Percentiles rank a stretch among this genome's conserved stretches.
phyloP scores from a whole-genome alignment of 1,284 basidiomycete genomes.

The Microstroma glucosiphilum region DNA sequence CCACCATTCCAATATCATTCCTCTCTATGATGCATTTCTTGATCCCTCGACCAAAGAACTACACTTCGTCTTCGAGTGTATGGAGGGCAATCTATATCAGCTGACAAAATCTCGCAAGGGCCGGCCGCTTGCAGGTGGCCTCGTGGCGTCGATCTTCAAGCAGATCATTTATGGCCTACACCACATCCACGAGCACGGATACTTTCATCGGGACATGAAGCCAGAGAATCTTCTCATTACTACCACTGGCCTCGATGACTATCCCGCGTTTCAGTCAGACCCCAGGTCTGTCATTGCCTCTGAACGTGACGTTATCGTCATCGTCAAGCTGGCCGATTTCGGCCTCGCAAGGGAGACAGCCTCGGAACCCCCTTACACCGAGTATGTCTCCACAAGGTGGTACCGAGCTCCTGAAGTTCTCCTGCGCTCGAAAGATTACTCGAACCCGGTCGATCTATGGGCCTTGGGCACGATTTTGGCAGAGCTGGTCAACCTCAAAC shows the following conservation, averaged over 20 bases:
- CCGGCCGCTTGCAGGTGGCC: constrained; percentile 83
- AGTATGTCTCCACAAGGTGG: constrained; percentile 98
- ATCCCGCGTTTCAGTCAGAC: constrained; percentile 56
- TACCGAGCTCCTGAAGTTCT: constrained; percentile 97
- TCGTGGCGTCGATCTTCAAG: constrained; percentile 87
- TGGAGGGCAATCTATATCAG: constrained; percentile 99
- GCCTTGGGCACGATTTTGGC: constrained; percentile 96
- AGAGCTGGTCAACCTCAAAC: constrained; percentile 88
- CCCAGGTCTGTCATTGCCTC: constrained; percentile 26
- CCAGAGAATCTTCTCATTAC: constrained; percentile 99
- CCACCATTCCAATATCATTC: constrained; percentile 93
- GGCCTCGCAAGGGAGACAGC: constrained; percentile 86
- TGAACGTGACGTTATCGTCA: constrained; percentile 90
- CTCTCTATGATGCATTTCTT: constrained; percentile 97
- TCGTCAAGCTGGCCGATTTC: constrained; percentile 98
- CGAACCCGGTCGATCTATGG: constrained; percentile 98
- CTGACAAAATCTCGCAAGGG: constrained; percentile 95
- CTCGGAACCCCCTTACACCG: constrained; percentile 88
- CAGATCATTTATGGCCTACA: constrained; percentile 85
- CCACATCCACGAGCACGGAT: constrained; percentile 86
- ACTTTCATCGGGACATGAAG: constrained; percentile 99
- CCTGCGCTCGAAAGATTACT: constrained; percentile 82
- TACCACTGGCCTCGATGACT: constrained; percentile 93
- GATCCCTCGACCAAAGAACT: constrained; percentile 87
- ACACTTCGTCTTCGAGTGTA: constrained; percentile 99